phyloP scores from a whole-genome alignment of 495 filamentous ascomycete genomes.

The Penicillium robsamsonii region DNA sequence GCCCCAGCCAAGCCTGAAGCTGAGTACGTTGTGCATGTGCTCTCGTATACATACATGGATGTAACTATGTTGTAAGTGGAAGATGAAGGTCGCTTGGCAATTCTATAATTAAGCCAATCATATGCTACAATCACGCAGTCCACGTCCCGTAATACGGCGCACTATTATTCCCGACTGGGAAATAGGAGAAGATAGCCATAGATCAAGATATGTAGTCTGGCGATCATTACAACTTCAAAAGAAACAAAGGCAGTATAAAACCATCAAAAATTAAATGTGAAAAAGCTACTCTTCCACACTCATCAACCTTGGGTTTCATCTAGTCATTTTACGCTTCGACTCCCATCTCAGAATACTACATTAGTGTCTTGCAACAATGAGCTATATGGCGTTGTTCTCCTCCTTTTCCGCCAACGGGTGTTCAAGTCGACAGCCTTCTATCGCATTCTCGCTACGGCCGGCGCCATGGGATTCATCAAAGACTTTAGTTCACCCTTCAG shows the following conservation, averaged over 20 bases:
- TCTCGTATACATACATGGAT: too few species aligned
- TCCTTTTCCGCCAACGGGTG: background rate
- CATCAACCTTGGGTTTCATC: background rate
- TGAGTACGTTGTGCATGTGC: too few species aligned
- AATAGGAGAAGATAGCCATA: background rate
- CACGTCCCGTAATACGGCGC: slow-evolving; percentile 8
- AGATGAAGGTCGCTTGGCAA: too few species aligned
- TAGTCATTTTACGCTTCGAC: background rate
- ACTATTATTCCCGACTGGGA: slow-evolving; percentile 7
- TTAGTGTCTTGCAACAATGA: background rate
- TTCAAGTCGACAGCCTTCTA: background rate
- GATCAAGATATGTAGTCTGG: background rate
- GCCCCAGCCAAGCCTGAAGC: background rate
- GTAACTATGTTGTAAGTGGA: too few species aligned
- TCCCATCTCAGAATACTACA: background rate
- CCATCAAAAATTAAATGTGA: too few species aligned
- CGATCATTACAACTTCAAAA: background rate
- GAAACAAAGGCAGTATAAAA: background rate
- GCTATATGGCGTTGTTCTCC: background rate
- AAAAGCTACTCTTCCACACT: background rate
- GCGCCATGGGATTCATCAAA: slow-evolving; percentile 10
- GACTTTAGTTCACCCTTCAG: slow-evolving; percentile 8
- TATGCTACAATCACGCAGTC: background rate
- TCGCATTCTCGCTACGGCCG: slow-evolving; percentile 3
- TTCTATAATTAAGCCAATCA: background rate